Percentiles rank a stretch among this genome's conserved stretches.
These are phyloP conservation scores for Cutaneotrichosporon sp. DNA, from an alignment of 1,284 basidiomycete species.

Conservation along the genomic window DNA sequence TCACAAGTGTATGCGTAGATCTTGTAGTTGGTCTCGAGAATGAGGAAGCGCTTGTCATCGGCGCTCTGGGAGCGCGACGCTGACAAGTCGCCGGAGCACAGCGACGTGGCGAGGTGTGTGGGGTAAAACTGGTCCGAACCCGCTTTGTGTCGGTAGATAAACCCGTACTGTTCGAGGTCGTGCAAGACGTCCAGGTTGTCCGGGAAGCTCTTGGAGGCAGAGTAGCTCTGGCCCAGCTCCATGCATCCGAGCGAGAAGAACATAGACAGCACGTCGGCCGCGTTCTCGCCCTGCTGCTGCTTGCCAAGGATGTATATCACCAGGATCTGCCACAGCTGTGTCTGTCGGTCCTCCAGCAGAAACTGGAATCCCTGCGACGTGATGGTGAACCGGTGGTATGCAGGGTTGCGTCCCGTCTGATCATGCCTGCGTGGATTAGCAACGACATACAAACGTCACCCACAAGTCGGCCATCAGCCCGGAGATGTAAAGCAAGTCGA, in stretches of 20 bases:
- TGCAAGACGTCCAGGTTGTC: constrained; percentile 68
- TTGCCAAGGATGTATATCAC: constrained; percentile 63
- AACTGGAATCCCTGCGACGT: constrained; percentile 97
- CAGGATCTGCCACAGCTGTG: constrained; percentile 94
- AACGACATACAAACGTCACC: constrained; percentile 32
- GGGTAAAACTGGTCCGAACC: constrained; percentile 71
- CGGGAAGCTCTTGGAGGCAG: constrained; percentile 69
- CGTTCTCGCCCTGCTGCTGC: constrained; percentile 77
- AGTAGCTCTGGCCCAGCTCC: constrained; percentile 91
- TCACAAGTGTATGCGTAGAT: constrained; percentile 85
- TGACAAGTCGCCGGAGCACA: constrained; percentile 59
- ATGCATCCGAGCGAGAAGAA: constrained; percentile 93
- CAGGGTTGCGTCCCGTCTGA: constrained; percentile 22
- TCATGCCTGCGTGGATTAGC: constrained; percentile 14
- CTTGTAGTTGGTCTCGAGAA: constrained; percentile 97
- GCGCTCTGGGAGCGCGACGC: constrained; percentile 54
- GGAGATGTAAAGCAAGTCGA: constrained; percentile 74
- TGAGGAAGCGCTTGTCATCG: constrained; percentile 75
- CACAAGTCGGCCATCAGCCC: constrained; percentile 68
- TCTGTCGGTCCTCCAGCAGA: constrained; percentile 89
- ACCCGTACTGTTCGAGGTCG: constrained; percentile 89
- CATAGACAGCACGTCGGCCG: constrained; percentile 89
- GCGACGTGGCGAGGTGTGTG: constrained; percentile 89
- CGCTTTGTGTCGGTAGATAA: constrained; percentile 67
- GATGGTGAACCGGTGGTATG: constrained; percentile 60